Conservation (phyloP, 352 stramenopile genomes). For the Phytopythium chamaehyphon region DNA sequence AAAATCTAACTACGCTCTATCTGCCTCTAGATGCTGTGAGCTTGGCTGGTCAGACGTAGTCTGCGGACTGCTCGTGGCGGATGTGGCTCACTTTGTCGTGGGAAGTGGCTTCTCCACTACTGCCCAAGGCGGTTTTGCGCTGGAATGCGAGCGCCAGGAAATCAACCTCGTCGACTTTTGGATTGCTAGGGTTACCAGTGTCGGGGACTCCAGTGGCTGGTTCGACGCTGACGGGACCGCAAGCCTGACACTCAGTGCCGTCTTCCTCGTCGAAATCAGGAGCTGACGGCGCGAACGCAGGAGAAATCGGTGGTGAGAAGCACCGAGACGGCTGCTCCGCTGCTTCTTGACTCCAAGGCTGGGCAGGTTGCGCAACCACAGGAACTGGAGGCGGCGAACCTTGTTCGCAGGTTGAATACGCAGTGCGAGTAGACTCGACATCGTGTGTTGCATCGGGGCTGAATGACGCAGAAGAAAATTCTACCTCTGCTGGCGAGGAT, state of each 20-base stretch:
- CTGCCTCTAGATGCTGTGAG: not conserved
- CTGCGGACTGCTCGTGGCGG: slow-evolving; percentile 16
- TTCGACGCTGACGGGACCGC: slow-evolving; percentile 1
- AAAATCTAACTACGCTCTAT: too few relatives aligned
- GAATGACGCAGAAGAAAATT: too few relatives aligned
- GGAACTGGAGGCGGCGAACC: not conserved
- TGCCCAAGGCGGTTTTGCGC: slow-evolving; percentile 8
- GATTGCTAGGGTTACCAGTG: not conserved
- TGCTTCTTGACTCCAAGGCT: not conserved
- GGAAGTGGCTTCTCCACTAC: not conserved
- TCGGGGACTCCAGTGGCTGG: not conserved
- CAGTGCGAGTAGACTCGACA: not conserved
- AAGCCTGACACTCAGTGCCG: not conserved
- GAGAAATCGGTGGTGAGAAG: slow-evolving; percentile 6
- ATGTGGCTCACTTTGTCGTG: slow-evolving; percentile 18
- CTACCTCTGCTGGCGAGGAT: too few relatives aligned
- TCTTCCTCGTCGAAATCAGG: slow-evolving; percentile 16
- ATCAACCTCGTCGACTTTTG: slow-evolving; percentile 13
- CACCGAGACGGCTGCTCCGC: not conserved
- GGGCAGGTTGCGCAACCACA: not conserved
- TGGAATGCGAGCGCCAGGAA: slow-evolving; percentile 55
- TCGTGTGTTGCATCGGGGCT: too few relatives aligned
- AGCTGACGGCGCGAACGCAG: slow-evolving; percentile 22
- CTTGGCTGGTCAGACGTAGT: not conserved
- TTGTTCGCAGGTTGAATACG: not conserved